Base-by-base conservation (phyloP, 140 eudicot species). In the Ambrosia hybrid region DNA sequence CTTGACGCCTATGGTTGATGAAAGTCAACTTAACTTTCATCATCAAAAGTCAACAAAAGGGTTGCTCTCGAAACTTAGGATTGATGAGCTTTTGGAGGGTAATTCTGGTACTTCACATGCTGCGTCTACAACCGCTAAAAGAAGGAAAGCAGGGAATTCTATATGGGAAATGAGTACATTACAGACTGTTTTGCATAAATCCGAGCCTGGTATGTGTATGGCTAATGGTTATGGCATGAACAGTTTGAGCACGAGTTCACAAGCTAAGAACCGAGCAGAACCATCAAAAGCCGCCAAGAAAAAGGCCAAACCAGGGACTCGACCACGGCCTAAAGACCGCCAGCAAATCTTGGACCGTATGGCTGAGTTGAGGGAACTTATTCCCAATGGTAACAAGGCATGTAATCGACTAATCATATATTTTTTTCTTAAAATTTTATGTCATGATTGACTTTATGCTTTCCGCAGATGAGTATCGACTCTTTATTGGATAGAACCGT, bases 301-400 rank as follows among this genome's bases (percentile, higher is more conserved):
- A 77, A 92, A 83, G 70, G 92, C 95, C 9, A 87, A 84, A 80
- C 86, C 95, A 1, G 98, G 98, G 53, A 77, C 88, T 17, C 88
- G 86, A 43, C 96, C 95, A 9, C 80, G 91, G 80, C 96, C 96
- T 26, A 92, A 92, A 82, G 96, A 92, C 75, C 87, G 98, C 0
- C 95, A 87, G 74, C 80, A 70, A 86, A 92, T 92, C 67, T 83
- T 82, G 53, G 98, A 89, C 33, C 90, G 98, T 17, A 82, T 92
- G 74, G 77, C 83, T 34, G 98, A 92, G 83, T 77, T 93, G 81
- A 76, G 96, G 75, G 86, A 84, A 46, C 89, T 92, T 46, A 85
- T 90, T 70, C 98, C 96, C 33, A 92, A 84, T 46, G 98, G 95
- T 21, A 83, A 83, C 30, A 92, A 92, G 95, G 98, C 87, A 77